Percentiles rank a stretch among this genome's conserved stretches.
These are phyloP conservation scores for Aspergillus campestris DNA, from an alignment of 495 filamentous ascomycete genomes.

Conservation along the genomic window DNA sequence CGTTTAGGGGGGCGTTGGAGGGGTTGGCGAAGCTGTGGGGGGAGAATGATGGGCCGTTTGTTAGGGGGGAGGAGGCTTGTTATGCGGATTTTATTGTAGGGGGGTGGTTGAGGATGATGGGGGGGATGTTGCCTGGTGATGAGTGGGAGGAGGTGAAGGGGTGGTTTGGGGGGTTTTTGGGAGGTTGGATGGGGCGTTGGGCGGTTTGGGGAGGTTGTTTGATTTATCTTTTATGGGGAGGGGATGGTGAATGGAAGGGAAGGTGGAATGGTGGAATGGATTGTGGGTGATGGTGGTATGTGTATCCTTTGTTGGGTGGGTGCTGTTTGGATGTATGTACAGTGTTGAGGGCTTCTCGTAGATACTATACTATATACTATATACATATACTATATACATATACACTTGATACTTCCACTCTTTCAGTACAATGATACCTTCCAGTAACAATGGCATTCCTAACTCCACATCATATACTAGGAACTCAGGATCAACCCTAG, in stretches of 20 bases:
- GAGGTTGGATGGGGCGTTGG: constrained; percentile 37
- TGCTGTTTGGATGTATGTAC: too few species aligned
- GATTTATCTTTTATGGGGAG: background rate
- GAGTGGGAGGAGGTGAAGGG: constrained; percentile 44
- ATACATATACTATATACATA: too few species aligned
- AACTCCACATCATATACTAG: background rate
- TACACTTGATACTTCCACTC: too few species aligned
- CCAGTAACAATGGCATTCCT: background rate
- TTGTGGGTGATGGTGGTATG: too few species aligned
- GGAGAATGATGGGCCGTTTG: constrained; percentile 39
- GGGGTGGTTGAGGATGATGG: constrained; percentile 47
- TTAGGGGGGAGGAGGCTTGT: constrained; percentile 34
- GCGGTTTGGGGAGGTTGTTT: background rate
- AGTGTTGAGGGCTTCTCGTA: too few species aligned
- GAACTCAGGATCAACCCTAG: background rate
- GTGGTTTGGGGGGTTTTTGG: constrained; percentile 48
- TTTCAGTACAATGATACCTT: too few species aligned
- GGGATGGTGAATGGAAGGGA: too few species aligned
- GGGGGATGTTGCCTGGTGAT: constrained; percentile 18
- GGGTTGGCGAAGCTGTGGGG: constrained; percentile 35
- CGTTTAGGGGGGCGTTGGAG: constrained; percentile 32
- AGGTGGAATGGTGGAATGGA: too few species aligned
- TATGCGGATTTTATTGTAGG: constrained; percentile 61
- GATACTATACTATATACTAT: too few species aligned
- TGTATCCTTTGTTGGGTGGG: too few species aligned